These are phyloP conservation scores for Pythium guiyangense DNA, from an alignment of 352 stramenopile genomes.

Conservation along the genomic window DNA sequence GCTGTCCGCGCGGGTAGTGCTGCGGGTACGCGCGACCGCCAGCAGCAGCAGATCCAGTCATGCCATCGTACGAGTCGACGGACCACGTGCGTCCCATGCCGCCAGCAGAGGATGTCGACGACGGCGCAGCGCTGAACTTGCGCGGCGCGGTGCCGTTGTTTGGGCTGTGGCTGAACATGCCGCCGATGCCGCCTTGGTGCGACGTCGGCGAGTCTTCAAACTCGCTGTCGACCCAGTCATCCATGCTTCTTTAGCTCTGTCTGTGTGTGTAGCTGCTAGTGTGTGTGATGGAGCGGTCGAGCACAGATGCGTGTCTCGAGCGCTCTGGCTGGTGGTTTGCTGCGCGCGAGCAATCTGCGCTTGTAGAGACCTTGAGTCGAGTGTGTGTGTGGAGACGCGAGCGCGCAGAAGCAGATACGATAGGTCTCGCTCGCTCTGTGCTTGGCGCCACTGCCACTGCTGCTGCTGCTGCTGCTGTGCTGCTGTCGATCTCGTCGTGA, in stretches of 20 bases:
- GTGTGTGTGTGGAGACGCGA: too few relatives aligned
- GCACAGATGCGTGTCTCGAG: too few relatives aligned
- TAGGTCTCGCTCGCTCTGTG: too few relatives aligned
- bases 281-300: too few relatives aligned
- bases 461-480: too few relatives aligned
- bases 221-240: slow-evolving; percentile 72
- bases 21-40: slow-evolving; percentile 7
- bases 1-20: slow-evolving; percentile 12
- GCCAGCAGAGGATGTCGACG: neutral
- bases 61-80: slow-evolving; percentile 25
- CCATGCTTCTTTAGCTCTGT: slow-evolving; percentile 7
- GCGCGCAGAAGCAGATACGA: too few relatives aligned
- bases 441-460: too few relatives aligned
- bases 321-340: too few relatives aligned
- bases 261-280: too few relatives aligned
- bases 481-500: too few relatives aligned
- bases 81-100: slow-evolving; percentile 32
- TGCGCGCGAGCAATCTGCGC: too few relatives aligned
- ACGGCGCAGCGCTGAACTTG: slow-evolving; percentile 7
- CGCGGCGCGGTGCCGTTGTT: slow-evolving; percentile 25
- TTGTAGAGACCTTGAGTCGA: too few relatives aligned
- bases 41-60: slow-evolving; percentile 12
- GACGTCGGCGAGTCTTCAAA: slow-evolving; percentile 64
- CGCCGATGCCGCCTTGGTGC: slow-evolving; percentile 49
- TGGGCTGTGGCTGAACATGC: slow-evolving; percentile 73